Evolutionary conservation across 257 asterid genomes (phyloP).

Genomic region (Scutellaria baicalensis): DNA sequence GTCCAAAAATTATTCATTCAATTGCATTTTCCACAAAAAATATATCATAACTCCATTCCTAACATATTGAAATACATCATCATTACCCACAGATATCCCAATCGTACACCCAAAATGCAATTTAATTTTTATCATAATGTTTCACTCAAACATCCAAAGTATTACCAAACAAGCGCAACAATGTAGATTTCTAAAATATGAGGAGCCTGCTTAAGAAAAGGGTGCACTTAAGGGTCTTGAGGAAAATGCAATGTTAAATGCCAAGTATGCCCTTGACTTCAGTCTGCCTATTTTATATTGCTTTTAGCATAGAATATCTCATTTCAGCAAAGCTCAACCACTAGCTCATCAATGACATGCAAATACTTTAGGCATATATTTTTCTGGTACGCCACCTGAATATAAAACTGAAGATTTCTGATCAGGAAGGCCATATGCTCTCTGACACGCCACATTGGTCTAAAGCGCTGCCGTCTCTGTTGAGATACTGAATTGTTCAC

Average conservation of each 20-base stretch:
- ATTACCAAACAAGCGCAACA: not conserved
- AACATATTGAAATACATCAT: not conserved
- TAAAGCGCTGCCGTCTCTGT: slow-evolving; percentile 68
- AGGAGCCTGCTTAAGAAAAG: slow-evolving; percentile 3
- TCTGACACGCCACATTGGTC: slow-evolving; percentile 95
- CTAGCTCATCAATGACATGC: not conserved
- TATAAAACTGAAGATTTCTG: slow-evolving; percentile 89
- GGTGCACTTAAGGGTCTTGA: not conserved
- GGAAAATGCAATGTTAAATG: not conserved
- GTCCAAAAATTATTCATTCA: not conserved
- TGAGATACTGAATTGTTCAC: slow-evolving; percentile 44
- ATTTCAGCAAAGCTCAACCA: not conserved
- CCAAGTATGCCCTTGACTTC: slow-evolving; percentile 3
- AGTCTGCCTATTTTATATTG: not conserved
- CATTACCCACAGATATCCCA: not conserved
- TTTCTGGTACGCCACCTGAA: slow-evolving; percentile 51
- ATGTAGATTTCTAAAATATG: not conserved
- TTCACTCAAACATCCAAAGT: not conserved
- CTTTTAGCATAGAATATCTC: not conserved
- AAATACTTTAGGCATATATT: not conserved
- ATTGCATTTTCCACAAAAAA: not conserved
- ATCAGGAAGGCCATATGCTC: slow-evolving; percentile 99
- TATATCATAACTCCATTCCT: not conserved
- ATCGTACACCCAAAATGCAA: not conserved
- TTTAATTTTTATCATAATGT: not conserved